phyloP scores from a whole-genome alignment of 1,284 basidiomycete genomes.

The Cutaneotrichosporon cutaneum region DNA sequence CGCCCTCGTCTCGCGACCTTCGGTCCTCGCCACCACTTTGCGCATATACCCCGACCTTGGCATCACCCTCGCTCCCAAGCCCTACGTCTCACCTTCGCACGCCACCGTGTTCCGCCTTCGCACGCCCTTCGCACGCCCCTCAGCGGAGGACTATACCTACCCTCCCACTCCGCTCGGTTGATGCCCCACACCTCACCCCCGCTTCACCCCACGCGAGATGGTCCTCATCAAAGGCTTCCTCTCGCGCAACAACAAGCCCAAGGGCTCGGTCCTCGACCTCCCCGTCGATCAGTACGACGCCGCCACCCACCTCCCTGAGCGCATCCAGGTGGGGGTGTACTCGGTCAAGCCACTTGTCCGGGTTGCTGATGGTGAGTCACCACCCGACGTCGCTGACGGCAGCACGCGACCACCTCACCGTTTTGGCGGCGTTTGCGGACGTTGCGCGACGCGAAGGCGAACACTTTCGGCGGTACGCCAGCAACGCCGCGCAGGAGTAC shows the following conservation, averaged over 20 bases:
- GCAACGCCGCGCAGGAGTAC: conserved; percentile 25
- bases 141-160: background rate
- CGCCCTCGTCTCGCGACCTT: background rate
- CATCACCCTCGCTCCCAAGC: too few species aligned
- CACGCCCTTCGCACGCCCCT: background rate
- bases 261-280: conserved; percentile 30
- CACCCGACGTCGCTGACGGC: background rate
- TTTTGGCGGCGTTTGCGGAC: conserved; percentile 26
- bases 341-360: conserved; percentile 17
- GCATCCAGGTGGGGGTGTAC: conserved; percentile 24
- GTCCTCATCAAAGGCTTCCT: conserved; percentile 9
- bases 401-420: conserved; percentile 31
- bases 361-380: conserved; percentile 17
- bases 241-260: conserved; percentile 7
- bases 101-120: background rate
- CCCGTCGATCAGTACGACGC: conserved; percentile 25
- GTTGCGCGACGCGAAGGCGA: conserved; percentile 9
- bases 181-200: background rate
- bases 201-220: too few species aligned
- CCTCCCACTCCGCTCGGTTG: background rate
- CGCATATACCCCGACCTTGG: too few species aligned
- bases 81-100: background rate
- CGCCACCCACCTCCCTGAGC: conserved; percentile 23
- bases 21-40: too few species aligned
- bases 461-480: conserved; percentile 17